Percentiles rank a stretch among this genome's conserved stretches.
Evolutionary conservation across 2,329 filamentous ascomycete genomes (phyloP).

Genomic region (Penicillium sp.): DNA sequence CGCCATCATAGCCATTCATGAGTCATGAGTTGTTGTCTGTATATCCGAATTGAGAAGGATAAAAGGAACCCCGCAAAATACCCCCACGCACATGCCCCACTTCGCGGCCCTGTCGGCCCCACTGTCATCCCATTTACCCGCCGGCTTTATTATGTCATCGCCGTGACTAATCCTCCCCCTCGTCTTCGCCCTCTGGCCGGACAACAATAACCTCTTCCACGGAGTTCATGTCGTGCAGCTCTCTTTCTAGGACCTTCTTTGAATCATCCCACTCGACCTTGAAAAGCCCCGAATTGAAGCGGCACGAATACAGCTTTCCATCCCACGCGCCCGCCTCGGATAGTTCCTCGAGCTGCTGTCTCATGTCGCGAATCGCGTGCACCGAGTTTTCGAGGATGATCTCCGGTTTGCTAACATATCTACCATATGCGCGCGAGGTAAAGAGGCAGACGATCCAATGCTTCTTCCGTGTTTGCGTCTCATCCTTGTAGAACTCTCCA

Average conservation of each 20-base stretch:
- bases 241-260: conserved; percentile 38
- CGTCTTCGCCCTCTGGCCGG: conserved; percentile 20
- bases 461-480: conserved; percentile 21
- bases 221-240: conserved; percentile 31
- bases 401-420: conserved; percentile 30
- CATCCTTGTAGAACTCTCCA: background rate
- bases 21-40: too few relatives aligned
- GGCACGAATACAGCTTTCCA: conserved; percentile 45
- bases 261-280: conserved; percentile 53
- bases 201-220: conserved; percentile 35
- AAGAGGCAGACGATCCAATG: conserved; percentile 60
- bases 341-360: conserved; percentile 38
- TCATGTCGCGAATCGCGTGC: conserved; percentile 47
- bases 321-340: conserved; percentile 20
- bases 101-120: background rate
- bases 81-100: background rate
- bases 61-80: background rate
- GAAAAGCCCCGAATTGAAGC: conserved; percentile 58
- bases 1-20: too few relatives aligned
- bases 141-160: background rate
- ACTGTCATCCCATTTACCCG: background rate
- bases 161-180: background rate
- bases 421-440: conserved; percentile 50
- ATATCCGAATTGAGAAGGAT: background rate
- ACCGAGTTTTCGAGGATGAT: conserved; percentile 49